Base-by-base conservation (phyloP, 768 basidiomycete species). In the Pisolithus orientalis region DNA sequence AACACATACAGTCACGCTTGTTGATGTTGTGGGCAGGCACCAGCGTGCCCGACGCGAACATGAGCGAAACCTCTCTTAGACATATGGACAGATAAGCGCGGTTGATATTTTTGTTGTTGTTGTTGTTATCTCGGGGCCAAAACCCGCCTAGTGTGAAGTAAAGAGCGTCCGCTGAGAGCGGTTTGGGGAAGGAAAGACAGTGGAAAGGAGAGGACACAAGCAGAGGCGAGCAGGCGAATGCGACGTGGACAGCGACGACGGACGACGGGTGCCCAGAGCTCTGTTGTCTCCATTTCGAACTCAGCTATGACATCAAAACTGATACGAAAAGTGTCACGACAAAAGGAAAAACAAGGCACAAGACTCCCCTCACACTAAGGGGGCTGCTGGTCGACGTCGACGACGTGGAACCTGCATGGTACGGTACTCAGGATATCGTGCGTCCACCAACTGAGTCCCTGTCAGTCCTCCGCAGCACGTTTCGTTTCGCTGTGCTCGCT, bases 101-200 rank as follows among this genome's bases (percentile, higher is more conserved):
- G 56, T 47, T 21, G 21, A 21, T 21, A 21, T 39, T 55, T 54
- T 48, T 34, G 34, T 53, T 45, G 46, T 51, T 21, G 21, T 53
- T 28, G 40, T 24, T 27, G 14, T 31, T 49, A 48, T 47, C 31
- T 44, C 27, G 31, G 50, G 58, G 44, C 47, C 49, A 38, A 17
- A 39, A 44, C 48, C 51, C 53, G 54, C 45, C 21, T 2, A 21
- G 31, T 50, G 47, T 9, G 31, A 51, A 51, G 31, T 57, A 68
- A 69, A 45, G 67, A 68, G 49, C 24, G 68, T 49, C 68, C 66
- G 57, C 68, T 38, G 54, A 55, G 55, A 42, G 65, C 57, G 59
- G 65, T 21, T 53, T 59, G 47, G 48, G 1, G 34, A 34, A 34
- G 14, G 34, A 34, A 14, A 34, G 34, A 34, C 34, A 34, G 34